Percentiles rank a stretch among this genome's conserved stretches.
Evolutionary conservation across 305 asterid genomes (phyloP).

Genomic region (Fraxinus paxiana): DNA sequence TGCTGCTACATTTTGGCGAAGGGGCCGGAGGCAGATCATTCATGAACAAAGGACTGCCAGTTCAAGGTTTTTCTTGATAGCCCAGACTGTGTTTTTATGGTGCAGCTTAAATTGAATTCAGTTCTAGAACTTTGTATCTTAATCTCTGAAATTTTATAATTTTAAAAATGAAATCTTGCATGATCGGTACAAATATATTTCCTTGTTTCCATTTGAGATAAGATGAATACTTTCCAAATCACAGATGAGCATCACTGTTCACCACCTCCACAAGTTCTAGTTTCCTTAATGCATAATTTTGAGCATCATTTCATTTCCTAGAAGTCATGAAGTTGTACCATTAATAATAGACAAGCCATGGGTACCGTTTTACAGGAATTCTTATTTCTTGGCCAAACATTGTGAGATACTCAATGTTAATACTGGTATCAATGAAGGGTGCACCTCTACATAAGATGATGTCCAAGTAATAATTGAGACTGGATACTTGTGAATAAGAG

Average conservation of each 20-base stretch:
- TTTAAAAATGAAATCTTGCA: neutral
- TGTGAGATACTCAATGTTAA: neutral
- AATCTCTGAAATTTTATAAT: constrained; percentile 12
- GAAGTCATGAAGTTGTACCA: neutral
- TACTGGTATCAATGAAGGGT: constrained; percentile 7
- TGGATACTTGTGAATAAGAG: neutral
- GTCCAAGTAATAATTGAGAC: neutral
- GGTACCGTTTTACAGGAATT: neutral
- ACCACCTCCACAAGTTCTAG: neutral
- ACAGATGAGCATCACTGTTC: constrained; percentile 10
- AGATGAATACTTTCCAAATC: neutral
- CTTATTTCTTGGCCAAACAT: neutral
- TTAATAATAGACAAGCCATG: neutral
- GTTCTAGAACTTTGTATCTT: constrained; percentile 6
- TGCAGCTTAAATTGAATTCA: constrained; percentile 16
- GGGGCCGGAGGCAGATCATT: constrained; percentile 83
- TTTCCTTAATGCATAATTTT: constrained; percentile 4
- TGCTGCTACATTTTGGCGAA: constrained; percentile 86
- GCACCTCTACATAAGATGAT: neutral
- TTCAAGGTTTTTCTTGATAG: constrained; percentile 64
- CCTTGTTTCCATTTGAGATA: constrained; percentile 17
- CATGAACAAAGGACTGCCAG: constrained; percentile 91
- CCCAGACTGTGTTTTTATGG: constrained; percentile 22
- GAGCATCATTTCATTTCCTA: constrained; percentile 17
- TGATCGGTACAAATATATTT: constrained; percentile 2